Conservation (phyloP, 768 basidiomycete genomes). For the Xerocomellus chrysenteron region DNA sequence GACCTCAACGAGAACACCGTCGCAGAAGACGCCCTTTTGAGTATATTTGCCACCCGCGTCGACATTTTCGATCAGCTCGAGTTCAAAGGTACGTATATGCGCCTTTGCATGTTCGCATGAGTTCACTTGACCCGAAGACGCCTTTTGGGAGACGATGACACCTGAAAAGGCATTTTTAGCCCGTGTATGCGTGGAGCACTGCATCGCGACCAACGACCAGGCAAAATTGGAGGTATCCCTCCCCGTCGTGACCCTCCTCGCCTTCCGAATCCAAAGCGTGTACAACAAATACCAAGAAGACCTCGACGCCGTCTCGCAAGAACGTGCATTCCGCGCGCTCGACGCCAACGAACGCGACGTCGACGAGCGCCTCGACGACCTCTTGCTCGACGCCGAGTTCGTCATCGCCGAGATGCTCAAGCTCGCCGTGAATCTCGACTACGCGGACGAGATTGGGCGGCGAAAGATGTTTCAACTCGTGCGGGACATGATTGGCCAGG, state of each 20-base stretch:
- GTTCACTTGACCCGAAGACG: slow-evolving; percentile 43
- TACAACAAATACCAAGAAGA: slow-evolving; percentile 65
- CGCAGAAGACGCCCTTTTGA: slow-evolving; percentile 72
- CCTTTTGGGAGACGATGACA: slow-evolving; percentile 68
- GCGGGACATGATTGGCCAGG: slow-evolving; percentile 79
- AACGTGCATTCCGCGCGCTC: slow-evolving; percentile 25
- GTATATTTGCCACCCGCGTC: slow-evolving; percentile 62
- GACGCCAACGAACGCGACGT: slow-evolving; percentile 44
- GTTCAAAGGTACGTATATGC: slow-evolving; percentile 59
- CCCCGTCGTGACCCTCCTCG: slow-evolving; percentile 83
- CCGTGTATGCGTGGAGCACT: slow-evolving; percentile 81
- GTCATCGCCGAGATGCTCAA: slow-evolving; percentile 80
- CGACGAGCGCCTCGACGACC: slow-evolving; percentile 46
- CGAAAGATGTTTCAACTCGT: slow-evolving; percentile 85
- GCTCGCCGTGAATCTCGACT: slow-evolving; percentile 80
- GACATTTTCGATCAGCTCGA: slow-evolving; percentile 68
- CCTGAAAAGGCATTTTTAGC: slow-evolving; percentile 80
- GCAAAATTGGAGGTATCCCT: slow-evolving; percentile 64
- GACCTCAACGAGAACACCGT: slow-evolving; percentile 58
- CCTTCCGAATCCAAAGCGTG: slow-evolving; percentile 66
- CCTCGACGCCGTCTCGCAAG: slow-evolving; percentile 41
- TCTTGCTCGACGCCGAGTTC: slow-evolving; percentile 43
- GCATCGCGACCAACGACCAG: slow-evolving; percentile 58
- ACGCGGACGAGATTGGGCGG: slow-evolving; percentile 88
- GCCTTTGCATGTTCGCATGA: not conserved